Base-by-base conservation (phyloP, 2,329 filamentous ascomycete genomes). In the Fusarium hainanense region DNA sequence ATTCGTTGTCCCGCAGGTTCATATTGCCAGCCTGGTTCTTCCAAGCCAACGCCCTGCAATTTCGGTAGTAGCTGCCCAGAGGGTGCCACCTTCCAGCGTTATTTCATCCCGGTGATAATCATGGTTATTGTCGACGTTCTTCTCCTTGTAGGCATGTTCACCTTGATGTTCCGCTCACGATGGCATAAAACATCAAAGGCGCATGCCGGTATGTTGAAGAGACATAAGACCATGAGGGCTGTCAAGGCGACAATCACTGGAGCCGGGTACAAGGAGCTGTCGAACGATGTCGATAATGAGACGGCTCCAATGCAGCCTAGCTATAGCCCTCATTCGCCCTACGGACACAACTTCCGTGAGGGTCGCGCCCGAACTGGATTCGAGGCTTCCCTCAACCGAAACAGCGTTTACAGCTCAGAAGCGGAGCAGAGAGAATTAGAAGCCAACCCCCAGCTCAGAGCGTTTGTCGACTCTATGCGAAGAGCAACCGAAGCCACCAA, bases 381-480 rank as follows among this genome's bases (percentile, higher is more conserved):
- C 59, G 73, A 82, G 61, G 78, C 79, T 8, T 77, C 80, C 10
- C 72, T 83, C 7, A 76, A 77, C 18, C 71, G 77, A 47, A 73
- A 75, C 40, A 73, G 77, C 16, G 66, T 76, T 18, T 72, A 77
- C 52, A 79, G 79, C 43, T 50, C 64, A 11, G 64, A 66, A 9
- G 60, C 65, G 32, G 59, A 65, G 34, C 37, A 59, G n/a, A 62
- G 58, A 11, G 68, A 74, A 32, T 27, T 63, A 1, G 62, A 68
- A 13, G 64, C 68, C 34, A 69, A 72, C 25, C 72, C 74, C 5
- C 79, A 86, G 68, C 80, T 87, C 20, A 79, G 81, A 37, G 77
- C 80, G 0, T 87, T 88, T 69, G 81, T 88, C 25, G 81, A 84
- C 44, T 87, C 85, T 1, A 84, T 88, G 79, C 81, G 82, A 23